These are phyloP conservation scores for Tetracentron sinense DNA, from an alignment of 164 flowering plant species.

Conservation along the genomic window DNA sequence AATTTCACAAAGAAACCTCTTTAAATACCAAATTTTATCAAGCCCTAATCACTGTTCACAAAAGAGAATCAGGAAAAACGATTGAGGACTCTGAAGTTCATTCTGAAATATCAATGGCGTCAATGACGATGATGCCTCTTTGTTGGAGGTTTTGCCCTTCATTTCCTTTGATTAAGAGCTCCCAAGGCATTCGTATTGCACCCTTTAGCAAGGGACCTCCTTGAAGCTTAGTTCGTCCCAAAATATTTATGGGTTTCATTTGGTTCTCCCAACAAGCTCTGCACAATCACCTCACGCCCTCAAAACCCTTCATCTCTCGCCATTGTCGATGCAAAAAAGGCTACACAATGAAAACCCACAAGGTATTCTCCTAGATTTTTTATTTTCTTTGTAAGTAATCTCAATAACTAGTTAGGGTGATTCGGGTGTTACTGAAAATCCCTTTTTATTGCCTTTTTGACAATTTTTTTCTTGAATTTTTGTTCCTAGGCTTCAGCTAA, in stretches of 20 bases:
- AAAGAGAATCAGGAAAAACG: too few species aligned
- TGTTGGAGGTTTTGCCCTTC: slow-evolving; percentile 16
- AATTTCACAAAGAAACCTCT: too few species aligned
- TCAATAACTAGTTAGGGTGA: neutral
- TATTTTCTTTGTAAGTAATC: neutral
- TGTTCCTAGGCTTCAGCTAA: slow-evolving; percentile 81
- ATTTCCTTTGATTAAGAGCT: slow-evolving; percentile 14
- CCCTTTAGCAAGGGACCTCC: slow-evolving; percentile 20
- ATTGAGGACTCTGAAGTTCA: too few species aligned
- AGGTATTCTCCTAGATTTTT: slow-evolving; percentile 34
- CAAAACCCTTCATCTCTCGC: slow-evolving; percentile 33
- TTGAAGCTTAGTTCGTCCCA: slow-evolving; percentile 43
- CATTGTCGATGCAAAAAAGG: slow-evolving; percentile 68
- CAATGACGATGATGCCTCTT: slow-evolving; percentile 24
- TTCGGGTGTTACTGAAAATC: neutral
- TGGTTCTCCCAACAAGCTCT: slow-evolving; percentile 27
- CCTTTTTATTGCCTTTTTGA: neutral
- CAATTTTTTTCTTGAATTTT: neutral
- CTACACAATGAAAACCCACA: slow-evolving; percentile 91
- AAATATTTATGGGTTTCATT: slow-evolving; percentile 31
- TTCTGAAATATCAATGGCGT: slow-evolving; percentile 42
- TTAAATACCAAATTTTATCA: too few species aligned
- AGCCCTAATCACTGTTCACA: too few species aligned
- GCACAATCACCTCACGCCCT: slow-evolving; percentile 20
- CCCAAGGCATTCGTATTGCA: slow-evolving; percentile 25